Evolutionary conservation across 352 stramenopile species (phyloP).

Genomic region (Elongisporangium anandrum): DNA sequence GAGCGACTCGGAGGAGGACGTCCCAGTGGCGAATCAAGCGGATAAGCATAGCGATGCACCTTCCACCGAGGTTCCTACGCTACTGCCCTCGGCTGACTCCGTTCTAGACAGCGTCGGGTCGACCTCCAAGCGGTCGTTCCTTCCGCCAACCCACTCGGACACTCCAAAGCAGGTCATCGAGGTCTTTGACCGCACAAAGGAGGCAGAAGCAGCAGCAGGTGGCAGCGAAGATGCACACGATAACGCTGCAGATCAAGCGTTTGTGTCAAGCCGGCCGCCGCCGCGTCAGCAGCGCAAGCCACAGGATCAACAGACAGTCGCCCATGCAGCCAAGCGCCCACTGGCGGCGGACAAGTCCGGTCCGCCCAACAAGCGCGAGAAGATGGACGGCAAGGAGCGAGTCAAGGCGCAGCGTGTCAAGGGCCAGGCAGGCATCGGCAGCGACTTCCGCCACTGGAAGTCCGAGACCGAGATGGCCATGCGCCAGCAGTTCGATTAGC

Average conservation of each 20-base stretch:
- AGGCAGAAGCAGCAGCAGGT: constrained; percentile 10
- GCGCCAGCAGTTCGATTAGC: constrained; percentile 72
- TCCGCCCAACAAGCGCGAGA: constrained; percentile 19
- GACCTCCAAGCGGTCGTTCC: constrained; percentile 29
- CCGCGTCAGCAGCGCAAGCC: background rate
- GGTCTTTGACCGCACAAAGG: constrained; percentile 27
- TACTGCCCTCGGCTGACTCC: constrained; percentile 38
- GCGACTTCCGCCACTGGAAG: constrained; percentile 72
- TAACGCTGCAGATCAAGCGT: background rate
- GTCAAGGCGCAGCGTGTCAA: constrained; percentile 68
- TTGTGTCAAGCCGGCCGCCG: background rate
- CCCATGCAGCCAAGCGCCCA: background rate
- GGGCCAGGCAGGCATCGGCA: constrained; percentile 74
- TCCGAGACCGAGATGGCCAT: constrained; percentile 77
- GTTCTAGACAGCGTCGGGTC: constrained; percentile 30
- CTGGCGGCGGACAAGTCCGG: background rate
- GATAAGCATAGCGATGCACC: background rate
- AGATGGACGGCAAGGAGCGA: constrained; percentile 57
- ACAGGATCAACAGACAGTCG: background rate
- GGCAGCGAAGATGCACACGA: background rate
- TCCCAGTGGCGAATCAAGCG: background rate
- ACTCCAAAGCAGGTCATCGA: constrained; percentile 9
- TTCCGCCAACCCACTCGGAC: constrained; percentile 18
- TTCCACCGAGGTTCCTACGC: background rate
- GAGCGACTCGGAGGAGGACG: constrained; percentile 18